Percentiles rank a stretch among this genome's conserved stretches.
Conservation (phyloP, 2,329 filamentous ascomycete genomes). For the Ophiostoma ulmi region DNA sequence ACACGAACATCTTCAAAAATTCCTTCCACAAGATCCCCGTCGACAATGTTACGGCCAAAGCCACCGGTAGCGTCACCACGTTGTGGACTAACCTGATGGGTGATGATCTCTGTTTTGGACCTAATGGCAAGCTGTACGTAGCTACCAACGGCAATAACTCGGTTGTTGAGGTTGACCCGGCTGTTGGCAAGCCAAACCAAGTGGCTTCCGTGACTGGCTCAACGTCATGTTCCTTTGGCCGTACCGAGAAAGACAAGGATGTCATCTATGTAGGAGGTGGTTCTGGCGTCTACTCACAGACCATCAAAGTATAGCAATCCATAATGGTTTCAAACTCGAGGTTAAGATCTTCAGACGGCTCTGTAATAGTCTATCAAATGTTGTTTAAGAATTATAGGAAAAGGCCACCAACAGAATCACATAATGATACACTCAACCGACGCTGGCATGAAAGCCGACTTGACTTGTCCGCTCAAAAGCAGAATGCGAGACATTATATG, state of each 20-base stretch:
- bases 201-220: conserved; percentile 29
- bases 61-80: neutral
- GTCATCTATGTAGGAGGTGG: conserved; percentile 32
- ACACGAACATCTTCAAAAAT: neutral
- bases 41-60: neutral
- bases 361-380: neutral
- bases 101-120: neutral
- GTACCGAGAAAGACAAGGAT: conserved; percentile 32
- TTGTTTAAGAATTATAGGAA: neutral
- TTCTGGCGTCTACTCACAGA: conserved; percentile 30
- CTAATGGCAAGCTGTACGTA: neutral
- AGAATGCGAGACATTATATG: neutral
- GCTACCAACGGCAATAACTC: neutral
- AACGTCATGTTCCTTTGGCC: conserved; percentile 33
- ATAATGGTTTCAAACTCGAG: neutral
- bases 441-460: neutral
- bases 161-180: neutral
- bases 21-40: conserved; percentile 1
- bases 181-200: neutral
- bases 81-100: conserved; percentile 1
- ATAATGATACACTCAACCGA: neutral
- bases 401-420: neutral
- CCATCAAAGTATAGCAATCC: neutral
- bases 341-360: neutral
- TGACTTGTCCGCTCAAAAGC: too few relatives aligned